Conservation (phyloP, 2,329 filamentous ascomycete species). For the Cryphonectria parasitica region DNA sequence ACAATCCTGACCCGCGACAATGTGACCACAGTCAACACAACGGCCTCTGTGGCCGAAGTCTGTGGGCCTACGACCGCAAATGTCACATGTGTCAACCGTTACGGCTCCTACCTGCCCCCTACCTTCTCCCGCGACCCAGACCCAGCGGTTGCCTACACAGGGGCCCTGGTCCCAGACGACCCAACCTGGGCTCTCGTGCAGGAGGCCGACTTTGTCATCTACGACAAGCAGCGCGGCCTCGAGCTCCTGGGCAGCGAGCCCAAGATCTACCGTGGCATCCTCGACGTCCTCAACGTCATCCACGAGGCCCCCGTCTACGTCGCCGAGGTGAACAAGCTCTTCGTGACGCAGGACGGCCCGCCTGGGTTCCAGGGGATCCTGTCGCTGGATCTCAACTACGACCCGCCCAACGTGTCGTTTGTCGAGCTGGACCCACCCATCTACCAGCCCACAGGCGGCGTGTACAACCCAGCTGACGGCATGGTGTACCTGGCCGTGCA, state of each 20-base stretch:
- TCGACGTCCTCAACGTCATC: slow-evolving; percentile 3
- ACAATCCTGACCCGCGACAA: neutral
- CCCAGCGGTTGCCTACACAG: slow-evolving; percentile 3
- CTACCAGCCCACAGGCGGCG: slow-evolving; percentile 6
- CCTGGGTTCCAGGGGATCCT: neutral
- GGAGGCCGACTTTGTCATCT: slow-evolving; percentile 4
- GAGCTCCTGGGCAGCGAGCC: slow-evolving; percentile 1
- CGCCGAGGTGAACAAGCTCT: slow-evolving; percentile 2
- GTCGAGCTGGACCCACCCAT: neutral
- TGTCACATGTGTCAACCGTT: neutral
- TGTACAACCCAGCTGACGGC: neutral
- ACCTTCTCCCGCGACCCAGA: slow-evolving; percentile 7
- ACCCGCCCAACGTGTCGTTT: slow-evolving; percentile 4
- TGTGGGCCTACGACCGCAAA: slow-evolving; percentile 1
- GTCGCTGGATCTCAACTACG: slow-evolving; percentile 1
- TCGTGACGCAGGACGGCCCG: slow-evolving; percentile 3
- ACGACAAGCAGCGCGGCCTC: slow-evolving; percentile 1
- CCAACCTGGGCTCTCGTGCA: slow-evolving; percentile 4
- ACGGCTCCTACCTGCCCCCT: neutral
- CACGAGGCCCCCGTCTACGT: slow-evolving; percentile 4
- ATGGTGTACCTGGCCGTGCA: slow-evolving; percentile 1
- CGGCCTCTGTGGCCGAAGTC: neutral
- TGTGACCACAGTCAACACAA: neutral
- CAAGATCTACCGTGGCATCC: neutral
- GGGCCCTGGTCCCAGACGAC: neutral